Conservation (phyloP, 2,329 filamentous ascomycete genomes). For the Lasiodiplodia sp. region DNA sequence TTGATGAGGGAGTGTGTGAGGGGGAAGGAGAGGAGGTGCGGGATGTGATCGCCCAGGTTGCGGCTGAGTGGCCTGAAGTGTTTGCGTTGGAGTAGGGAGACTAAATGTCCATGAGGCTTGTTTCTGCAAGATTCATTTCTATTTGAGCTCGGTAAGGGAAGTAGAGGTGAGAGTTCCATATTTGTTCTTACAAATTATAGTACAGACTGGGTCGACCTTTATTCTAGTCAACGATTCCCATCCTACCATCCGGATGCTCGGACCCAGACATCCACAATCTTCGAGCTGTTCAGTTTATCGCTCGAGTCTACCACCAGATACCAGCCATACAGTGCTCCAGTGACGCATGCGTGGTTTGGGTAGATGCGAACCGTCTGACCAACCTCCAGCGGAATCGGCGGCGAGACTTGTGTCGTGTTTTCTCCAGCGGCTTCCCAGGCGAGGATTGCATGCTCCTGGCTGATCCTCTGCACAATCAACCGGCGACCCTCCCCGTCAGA, state of each 20-base stretch:
- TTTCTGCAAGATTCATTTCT: too few species aligned
- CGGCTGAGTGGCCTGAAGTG: too few species aligned
- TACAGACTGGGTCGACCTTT: too few species aligned
- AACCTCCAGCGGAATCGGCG: neutral
- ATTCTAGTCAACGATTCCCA: neutral
- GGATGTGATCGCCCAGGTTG: too few species aligned
- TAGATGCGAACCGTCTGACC: slow-evolving; percentile 64
- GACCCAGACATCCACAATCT: slow-evolving; percentile 77
- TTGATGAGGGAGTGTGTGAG: too few species aligned
- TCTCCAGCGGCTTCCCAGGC: slow-evolving; percentile 56
- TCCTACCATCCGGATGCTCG: slow-evolving; percentile 72
- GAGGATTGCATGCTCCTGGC: slow-evolving; percentile 81
- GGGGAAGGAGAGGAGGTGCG: too few species aligned
- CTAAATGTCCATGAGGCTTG: too few species aligned
- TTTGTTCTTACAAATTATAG: too few species aligned
- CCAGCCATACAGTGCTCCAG: slow-evolving; percentile 73
- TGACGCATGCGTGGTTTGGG: slow-evolving; percentile 84
- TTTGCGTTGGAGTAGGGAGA: too few species aligned
- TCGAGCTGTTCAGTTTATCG: slow-evolving; percentile 59
- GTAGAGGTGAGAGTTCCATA: too few species aligned
- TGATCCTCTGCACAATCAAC: slow-evolving; percentile 75
- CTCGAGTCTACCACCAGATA: slow-evolving; percentile 77
- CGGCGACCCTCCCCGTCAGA: slow-evolving; percentile 55
- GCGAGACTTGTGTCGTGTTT: neutral
- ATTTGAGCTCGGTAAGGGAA: too few species aligned